Conservation (phyloP, 495 filamentous ascomycete species). For the Lasiosphaeris hirsuta region DNA sequence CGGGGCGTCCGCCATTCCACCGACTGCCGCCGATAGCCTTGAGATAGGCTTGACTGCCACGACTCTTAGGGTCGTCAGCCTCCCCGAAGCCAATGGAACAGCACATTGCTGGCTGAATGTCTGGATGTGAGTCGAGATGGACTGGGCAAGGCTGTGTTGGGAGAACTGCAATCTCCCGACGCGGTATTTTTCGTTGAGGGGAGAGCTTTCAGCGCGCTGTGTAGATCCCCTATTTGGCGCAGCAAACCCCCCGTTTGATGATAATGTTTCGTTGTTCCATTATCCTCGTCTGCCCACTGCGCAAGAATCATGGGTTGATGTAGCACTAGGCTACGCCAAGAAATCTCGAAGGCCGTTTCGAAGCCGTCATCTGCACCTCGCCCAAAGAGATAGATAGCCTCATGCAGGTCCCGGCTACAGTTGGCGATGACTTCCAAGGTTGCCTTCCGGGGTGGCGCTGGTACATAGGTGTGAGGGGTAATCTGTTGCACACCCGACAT, state of each 20-base stretch:
- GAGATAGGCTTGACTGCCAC: not conserved
- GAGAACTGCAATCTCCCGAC: slow-evolving; percentile 6
- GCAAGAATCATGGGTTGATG: slow-evolving; percentile 1
- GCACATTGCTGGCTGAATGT: too few species aligned
- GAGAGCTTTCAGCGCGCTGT: not conserved
- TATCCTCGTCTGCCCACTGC: not conserved
- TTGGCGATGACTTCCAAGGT: not conserved
- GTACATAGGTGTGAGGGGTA: not conserved
- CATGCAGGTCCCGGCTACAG: not conserved
- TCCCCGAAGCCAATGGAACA: too few species aligned
- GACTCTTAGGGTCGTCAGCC: too few species aligned
- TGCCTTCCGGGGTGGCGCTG: not conserved
- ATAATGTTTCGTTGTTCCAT: too few species aligned
- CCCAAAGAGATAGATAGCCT: slow-evolving; percentile 4
- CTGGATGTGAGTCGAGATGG: too few species aligned
- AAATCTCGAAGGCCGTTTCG: too few species aligned
- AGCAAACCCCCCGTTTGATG: too few species aligned
- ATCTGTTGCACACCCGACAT: too few species aligned
- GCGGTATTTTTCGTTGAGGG: slow-evolving; percentile 12
- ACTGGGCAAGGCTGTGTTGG: too few species aligned
- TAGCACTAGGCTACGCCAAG: not conserved
- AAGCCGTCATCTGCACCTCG: not conserved
- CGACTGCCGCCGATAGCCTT: slow-evolving; percentile 4
- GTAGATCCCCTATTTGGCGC: not conserved
- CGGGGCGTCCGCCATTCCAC: not conserved